phyloP scores from a whole-genome alignment of 257 asterid species.

The Nemophila menziesii region DNA sequence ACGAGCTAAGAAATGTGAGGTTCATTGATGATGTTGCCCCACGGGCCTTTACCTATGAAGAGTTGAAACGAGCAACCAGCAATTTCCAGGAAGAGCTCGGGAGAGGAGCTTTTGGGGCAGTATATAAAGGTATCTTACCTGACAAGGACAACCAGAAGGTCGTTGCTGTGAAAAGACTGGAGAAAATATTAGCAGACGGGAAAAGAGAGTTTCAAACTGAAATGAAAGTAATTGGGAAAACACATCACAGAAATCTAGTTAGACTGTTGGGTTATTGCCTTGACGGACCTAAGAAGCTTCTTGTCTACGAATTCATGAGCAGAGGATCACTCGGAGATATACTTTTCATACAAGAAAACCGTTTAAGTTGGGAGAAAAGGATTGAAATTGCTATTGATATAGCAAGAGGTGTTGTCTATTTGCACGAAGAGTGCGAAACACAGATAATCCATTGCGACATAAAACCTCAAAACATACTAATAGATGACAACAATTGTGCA shows the following conservation, averaged over 20 bases:
- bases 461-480: too few relatives aligned
- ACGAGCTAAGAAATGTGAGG: conserved; percentile 4
- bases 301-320: too few relatives aligned
- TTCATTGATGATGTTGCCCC: conserved; percentile 19
- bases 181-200: conserved; percentile 22
- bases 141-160: conserved; percentile 16
- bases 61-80: conserved; percentile 24
- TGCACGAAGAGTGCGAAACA: conserved; percentile 46
- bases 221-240: too few relatives aligned
- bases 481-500: conserved; percentile 19
- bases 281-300: too few relatives aligned
- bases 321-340: conserved; percentile 37
- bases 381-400: conserved; percentile 24
- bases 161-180: conserved; percentile 38
- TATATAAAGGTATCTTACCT: too few relatives aligned
- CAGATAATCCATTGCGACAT: conserved; percentile 46
- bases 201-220: conserved; percentile 40
- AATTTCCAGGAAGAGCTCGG: conserved; percentile 38
- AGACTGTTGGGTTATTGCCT: too few relatives aligned
- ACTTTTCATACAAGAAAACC: conserved; percentile 14
- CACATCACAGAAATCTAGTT: too few relatives aligned
- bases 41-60: conserved; percentile 19
- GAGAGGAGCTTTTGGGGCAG: conserved; percentile 34
- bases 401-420: conserved; percentile 38
- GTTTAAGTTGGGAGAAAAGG: conserved; percentile 27